These are phyloP conservation scores for Macrophomina tecta DNA, from an alignment of 2,329 filamentous ascomycete species.

Conservation along the genomic window DNA sequence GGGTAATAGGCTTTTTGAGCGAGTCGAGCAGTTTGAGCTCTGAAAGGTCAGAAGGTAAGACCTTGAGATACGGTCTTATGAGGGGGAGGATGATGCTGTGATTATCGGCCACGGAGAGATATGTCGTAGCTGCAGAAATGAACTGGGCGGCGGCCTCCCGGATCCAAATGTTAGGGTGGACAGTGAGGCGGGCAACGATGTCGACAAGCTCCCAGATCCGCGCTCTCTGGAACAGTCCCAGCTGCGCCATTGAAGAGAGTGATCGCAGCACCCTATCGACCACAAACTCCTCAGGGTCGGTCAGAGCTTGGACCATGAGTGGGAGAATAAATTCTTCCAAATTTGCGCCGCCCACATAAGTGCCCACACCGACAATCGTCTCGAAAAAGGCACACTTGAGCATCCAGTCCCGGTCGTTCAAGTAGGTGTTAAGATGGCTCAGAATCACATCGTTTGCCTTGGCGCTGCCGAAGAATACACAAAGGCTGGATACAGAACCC, in stretches of 20 bases:
- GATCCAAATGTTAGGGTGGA: conserved; percentile 96
- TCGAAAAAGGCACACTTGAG: conserved; percentile 97
- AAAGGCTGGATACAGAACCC: conserved; percentile 87
- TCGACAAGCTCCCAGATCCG: conserved; percentile 89
- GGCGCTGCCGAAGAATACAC: conserved; percentile 91
- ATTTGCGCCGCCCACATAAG: conserved; percentile 86
- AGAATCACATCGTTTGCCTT: conserved; percentile 95
- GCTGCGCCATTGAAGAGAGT: conserved; percentile 82
- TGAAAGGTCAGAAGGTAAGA: conserved; percentile 70
- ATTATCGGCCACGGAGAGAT: conserved; percentile 78
- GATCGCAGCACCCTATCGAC: conserved; percentile 89
- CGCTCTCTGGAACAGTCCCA: conserved; percentile 84
- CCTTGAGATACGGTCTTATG: conserved; percentile 80
- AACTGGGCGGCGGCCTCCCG: conserved; percentile 88
- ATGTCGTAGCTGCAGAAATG: conserved; percentile 75
- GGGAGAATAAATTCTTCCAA: conserved; percentile 95
- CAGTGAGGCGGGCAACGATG: conserved; percentile 80
- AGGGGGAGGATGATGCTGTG: conserved; percentile 84
- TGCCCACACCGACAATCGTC: conserved; percentile 88
- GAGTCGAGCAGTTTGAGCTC: conserved; percentile 79
- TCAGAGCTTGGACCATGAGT: conserved; percentile 92
- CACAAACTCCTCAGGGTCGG: conserved; percentile 91
- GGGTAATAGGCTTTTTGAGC: conserved; percentile 79
- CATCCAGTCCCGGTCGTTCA: conserved; percentile 96
- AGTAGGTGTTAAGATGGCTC: conserved; percentile 93